Evolutionary conservation across 2,329 filamentous ascomycete species (phyloP).

Genomic region (Pestalotiopsis sp.): DNA sequence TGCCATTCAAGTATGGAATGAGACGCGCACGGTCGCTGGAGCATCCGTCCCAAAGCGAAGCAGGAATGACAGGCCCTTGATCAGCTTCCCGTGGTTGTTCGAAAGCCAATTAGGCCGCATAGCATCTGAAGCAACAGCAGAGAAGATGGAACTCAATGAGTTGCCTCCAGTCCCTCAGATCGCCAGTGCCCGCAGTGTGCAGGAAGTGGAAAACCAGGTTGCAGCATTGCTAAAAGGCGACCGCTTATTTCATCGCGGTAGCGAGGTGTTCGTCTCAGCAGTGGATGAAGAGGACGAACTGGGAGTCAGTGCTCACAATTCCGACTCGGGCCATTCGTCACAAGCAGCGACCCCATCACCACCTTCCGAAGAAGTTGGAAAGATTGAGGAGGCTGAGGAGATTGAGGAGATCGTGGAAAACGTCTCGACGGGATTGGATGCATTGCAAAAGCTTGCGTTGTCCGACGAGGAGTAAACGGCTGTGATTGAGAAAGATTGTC

Average conservation of each 20-base stretch:
- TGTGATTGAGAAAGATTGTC: no score
- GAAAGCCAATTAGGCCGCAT: slow-evolving; percentile 71
- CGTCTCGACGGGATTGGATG: neutral
- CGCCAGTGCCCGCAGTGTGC: neutral
- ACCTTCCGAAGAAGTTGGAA: neutral
- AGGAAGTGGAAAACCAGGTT: neutral
- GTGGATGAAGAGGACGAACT: neutral
- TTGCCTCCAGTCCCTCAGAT: neutral
- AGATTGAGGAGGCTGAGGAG: slow-evolving; percentile 9
- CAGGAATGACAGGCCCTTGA: slow-evolving; percentile 70
- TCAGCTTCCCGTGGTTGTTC: slow-evolving; percentile 95
- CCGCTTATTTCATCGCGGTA: slow-evolving; percentile 5
- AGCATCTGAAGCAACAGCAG: slow-evolving; percentile 42
- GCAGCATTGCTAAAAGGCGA: neutral
- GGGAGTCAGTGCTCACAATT: neutral
- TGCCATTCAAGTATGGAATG: slow-evolving; percentile 52
- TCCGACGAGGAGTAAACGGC: neutral
- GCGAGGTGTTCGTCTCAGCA: slow-evolving; percentile 23
- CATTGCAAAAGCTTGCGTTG: neutral
- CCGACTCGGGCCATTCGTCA: neutral
- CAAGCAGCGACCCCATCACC: neutral
- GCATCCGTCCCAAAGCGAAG: slow-evolving; percentile 37
- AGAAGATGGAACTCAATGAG: neutral
- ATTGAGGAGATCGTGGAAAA: neutral
- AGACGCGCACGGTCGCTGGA: slow-evolving; percentile 36